Evolutionary conservation across 305 asterid species (phyloP), one percentile per base, ranked within the genome.

Genomic region (Fraxinus paxiana): DNA sequence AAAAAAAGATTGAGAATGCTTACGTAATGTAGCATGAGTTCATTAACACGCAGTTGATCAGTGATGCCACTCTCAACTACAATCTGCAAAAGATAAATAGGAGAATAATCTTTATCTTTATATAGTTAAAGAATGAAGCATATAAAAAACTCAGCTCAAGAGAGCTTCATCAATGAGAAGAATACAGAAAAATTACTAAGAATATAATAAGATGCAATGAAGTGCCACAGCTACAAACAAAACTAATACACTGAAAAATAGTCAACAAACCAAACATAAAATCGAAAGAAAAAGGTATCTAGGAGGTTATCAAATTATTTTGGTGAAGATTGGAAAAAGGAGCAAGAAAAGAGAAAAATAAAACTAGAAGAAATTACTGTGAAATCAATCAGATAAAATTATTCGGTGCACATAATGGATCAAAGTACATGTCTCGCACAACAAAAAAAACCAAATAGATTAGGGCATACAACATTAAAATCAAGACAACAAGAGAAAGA

Each of bases 41-140:
- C 98, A 0, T 95, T 88, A 84, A 94, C 95, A 5, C 93, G 93
- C 88, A 90, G 69, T 83, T 94, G 99, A 89, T 94, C 97, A 7
- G 98, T 87, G 85, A 92, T 91, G 84, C 98, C 94, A 89, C 97
- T 89, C 85, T 93, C 99, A 48, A 81, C 87, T 86, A 94, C 89
- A 80, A 90, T 90, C 98, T 96, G 94, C 87, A 88, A 79, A 83
- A 79, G 43, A 51, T 81, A 63, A 79, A 69, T 8, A 74, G 26
- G 46, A 18, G 65, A 8, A 76, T 83, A 51, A 75, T 80, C 56
- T 30, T 13, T 59, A 75, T 80, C 56, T 30, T 13, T 59, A 20
- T 0, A 82, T 35, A 48, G 65, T 48, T 48, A 81, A 70, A 43
- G 67, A 81, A 80, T 51, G 77, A 80, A 69, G 54, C 41, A 51